These are phyloP conservation scores for Aspergillus amoenus DNA, from an alignment of 2,329 filamentous ascomycete species.

Conservation along the genomic window DNA sequence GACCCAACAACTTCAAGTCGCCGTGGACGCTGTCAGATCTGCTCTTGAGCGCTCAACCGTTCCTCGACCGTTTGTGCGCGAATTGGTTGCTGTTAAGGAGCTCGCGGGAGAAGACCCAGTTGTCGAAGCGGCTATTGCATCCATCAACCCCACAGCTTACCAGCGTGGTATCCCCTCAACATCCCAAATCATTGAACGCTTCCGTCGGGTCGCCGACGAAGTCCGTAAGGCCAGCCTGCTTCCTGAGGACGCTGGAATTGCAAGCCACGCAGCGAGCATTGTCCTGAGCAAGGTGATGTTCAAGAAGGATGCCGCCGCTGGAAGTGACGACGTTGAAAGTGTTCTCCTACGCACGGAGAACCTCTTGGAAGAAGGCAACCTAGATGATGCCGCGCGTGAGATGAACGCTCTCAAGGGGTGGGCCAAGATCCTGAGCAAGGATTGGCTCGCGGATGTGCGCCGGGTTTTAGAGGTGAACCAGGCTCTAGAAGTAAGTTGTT, in stretches of 20 bases:
- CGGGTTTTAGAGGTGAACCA: slow-evolving; percentile 94
- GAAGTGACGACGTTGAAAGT: slow-evolving; percentile 88
- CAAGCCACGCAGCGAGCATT: slow-evolving; percentile 87
- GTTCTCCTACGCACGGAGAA: slow-evolving; percentile 87
- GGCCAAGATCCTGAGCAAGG: slow-evolving; percentile 91
- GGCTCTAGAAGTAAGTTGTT: slow-evolving; percentile 78
- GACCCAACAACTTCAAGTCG: slow-evolving; percentile 94
- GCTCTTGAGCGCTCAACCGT: slow-evolving; percentile 72
- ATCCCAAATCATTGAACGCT: slow-evolving; percentile 87
- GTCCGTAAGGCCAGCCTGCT: slow-evolving; percentile 92
- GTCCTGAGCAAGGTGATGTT: slow-evolving; percentile 93
- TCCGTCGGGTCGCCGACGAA: slow-evolving; percentile 87
- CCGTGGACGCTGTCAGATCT: slow-evolving; percentile 86
- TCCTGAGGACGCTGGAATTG: slow-evolving; percentile 90
- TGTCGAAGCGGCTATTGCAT: slow-evolving; percentile 91
- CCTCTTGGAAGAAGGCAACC: slow-evolving; percentile 84
- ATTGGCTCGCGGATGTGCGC: slow-evolving; percentile 89
- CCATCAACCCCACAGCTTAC: slow-evolving; percentile 90
- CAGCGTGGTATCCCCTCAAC: slow-evolving; percentile 84
- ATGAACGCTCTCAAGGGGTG: slow-evolving; percentile 92
- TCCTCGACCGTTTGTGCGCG: slow-evolving; percentile 82
- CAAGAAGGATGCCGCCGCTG: slow-evolving; percentile 83
- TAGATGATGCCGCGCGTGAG: slow-evolving; percentile 88
- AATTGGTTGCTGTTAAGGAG: slow-evolving; percentile 92
- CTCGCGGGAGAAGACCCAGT: slow-evolving; percentile 81